These are phyloP conservation scores for Fusarium papillatum DNA, from an alignment of 2,329 filamentous ascomycete genomes.

Conservation along the genomic window DNA sequence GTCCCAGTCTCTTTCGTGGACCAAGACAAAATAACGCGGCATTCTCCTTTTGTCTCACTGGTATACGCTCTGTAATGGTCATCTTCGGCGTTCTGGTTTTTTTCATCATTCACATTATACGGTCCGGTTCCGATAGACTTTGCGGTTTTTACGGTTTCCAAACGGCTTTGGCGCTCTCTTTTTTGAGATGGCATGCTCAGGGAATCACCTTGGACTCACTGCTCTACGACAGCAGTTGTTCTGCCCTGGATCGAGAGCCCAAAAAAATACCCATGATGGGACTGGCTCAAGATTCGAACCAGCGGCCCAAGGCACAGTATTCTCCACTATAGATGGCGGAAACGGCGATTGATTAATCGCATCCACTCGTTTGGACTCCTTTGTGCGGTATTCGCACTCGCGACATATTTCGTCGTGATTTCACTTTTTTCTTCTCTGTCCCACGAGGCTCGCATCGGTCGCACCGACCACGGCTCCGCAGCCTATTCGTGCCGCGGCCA, in stretches of 20 bases:
- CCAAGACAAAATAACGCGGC: slow-evolving; percentile 16
- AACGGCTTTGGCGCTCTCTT: slow-evolving; percentile 15
- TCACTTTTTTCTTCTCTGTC: slow-evolving; percentile 24
- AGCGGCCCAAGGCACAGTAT: slow-evolving; percentile 15
- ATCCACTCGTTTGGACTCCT: slow-evolving; percentile 26
- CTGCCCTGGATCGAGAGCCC: not conserved
- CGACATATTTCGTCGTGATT: not conserved
- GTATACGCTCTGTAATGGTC: slow-evolving; percentile 52
- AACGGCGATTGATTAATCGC: slow-evolving; percentile 6
- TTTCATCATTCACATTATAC: slow-evolving; percentile 40
- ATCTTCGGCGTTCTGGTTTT: slow-evolving; percentile 47
- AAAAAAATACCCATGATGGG: not conserved
- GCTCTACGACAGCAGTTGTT: not conserved
- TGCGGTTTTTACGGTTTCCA: slow-evolving; percentile 37
- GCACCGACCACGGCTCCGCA: slow-evolving; percentile 3
- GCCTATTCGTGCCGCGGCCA: not conserved
- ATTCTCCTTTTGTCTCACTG: slow-evolving; percentile 35
- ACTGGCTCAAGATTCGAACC: not conserved
- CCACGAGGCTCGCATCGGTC: slow-evolving; percentile 9
- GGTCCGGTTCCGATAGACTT: slow-evolving; percentile 44
- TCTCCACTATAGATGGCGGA: slow-evolving; percentile 25
- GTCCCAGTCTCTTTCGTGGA: not conserved
- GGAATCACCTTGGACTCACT: not conserved
- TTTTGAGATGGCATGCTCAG: slow-evolving; percentile 6
- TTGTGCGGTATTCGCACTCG: slow-evolving; percentile 31